Conservation (phyloP, 345 rosid genomes). For the Brassica carinata region DNA sequence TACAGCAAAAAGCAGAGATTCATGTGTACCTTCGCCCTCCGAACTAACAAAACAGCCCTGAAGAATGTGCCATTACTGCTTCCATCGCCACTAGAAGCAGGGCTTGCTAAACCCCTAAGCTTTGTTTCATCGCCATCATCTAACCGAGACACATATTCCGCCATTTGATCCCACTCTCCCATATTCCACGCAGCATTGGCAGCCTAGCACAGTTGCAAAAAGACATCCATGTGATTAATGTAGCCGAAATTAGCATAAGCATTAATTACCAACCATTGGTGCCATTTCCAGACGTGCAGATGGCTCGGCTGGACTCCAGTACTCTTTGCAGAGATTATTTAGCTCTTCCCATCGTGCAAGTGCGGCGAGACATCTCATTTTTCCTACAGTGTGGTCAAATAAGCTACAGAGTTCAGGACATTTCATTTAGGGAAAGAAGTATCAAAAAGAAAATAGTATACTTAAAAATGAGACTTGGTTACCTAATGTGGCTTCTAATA, state of each 20-base stretch:
- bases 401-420: slow-evolving; percentile 25
- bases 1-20: background rate
- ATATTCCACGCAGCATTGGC: slow-evolving; percentile 98
- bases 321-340: slow-evolving; percentile 89
- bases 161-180: slow-evolving; percentile 99
- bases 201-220: slow-evolving; percentile 55
- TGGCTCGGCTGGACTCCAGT: slow-evolving; percentile 97
- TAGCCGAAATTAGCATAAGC: slow-evolving; percentile 20
- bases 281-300: slow-evolving; percentile 98
- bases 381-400: slow-evolving; percentile 53
- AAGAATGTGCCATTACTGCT: slow-evolving; percentile 93
- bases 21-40: slow-evolving; percentile 64
- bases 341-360: slow-evolving; percentile 99
- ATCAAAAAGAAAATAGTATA: slow-evolving; percentile 21
- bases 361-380: slow-evolving; percentile 97
- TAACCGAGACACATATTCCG: slow-evolving; percentile 87
- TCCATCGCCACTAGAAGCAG: slow-evolving; percentile 88
- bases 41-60: slow-evolving; percentile 91
- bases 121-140: slow-evolving; percentile 96
- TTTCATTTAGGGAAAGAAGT: slow-evolving; percentile 19
- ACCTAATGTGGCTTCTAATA: slow-evolving; percentile 86
- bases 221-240: slow-evolving; percentile 21
- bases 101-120: slow-evolving; percentile 76
- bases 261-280: slow-evolving; percentile 73
- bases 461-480: slow-evolving; percentile 19